Conservation (phyloP, 257 asterid species). For the Osmanthus fragrans region DNA sequence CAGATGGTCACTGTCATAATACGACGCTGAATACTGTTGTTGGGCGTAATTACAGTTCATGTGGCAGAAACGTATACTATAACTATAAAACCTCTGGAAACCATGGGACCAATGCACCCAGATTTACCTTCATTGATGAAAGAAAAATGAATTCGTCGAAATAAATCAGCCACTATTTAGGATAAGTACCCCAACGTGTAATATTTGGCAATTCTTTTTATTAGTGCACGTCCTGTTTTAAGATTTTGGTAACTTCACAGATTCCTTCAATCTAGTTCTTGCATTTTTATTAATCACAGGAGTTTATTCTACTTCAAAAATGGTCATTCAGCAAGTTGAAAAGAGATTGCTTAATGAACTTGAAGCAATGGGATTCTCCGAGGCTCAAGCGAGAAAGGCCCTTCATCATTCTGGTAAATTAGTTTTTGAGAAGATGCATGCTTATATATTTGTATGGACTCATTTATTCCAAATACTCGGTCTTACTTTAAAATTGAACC, state of each 20-base stretch:
- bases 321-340: slow-evolving; percentile 44
- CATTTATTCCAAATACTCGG: background rate
- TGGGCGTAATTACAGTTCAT: background rate
- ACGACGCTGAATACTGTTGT: background rate
- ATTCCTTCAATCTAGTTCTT: background rate
- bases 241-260: background rate
- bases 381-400: slow-evolving; percentile 55
- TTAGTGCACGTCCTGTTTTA: background rate
- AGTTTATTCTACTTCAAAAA: slow-evolving; percentile 21
- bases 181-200: background rate
- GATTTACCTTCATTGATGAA: background rate
- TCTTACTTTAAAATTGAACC: background rate
- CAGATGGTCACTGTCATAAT: background rate
- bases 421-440: background rate
- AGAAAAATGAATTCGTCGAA: background rate
- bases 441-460: background rate
- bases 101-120: background rate
- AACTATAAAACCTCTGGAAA: background rate
- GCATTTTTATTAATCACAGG: slow-evolving; percentile 4
- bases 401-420: slow-evolving; percentile 57
- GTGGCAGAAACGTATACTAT: background rate
- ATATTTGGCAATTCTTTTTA: no score
- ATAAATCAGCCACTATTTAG: background rate
- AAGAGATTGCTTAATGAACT: slow-evolving; percentile 58
- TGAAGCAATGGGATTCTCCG: slow-evolving; percentile 68